Evolutionary conservation across 1,284 basidiomycete genomes (phyloP), one percentile per base, ranked within the genome.

Genomic region (Pterulicium gracile): DNA sequence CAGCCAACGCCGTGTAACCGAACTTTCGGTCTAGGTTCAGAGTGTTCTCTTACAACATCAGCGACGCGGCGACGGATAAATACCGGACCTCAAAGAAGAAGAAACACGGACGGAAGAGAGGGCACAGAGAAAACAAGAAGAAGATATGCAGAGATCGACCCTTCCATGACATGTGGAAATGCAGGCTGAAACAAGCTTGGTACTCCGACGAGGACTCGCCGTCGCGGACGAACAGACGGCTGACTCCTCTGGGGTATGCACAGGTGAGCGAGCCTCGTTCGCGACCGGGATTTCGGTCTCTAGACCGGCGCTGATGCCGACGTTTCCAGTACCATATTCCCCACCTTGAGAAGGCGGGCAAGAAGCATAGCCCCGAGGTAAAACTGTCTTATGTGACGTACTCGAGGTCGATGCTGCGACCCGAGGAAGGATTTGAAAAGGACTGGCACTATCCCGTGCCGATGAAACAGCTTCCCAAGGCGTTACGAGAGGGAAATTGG

Each of bases 311-410:
- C 21, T 41, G 44, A 19, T 47, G 23, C 39, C 39, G 7, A 10
- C 27, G 10, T 34, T n/a, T 20, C 43, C 65, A 89, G 78, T 91
- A 84, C 60, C 93, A 82, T 65, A 68, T 92, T 44, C 82, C 88
- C 2, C 67, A 78, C 49, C 63, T 92, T 18, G 75, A 74, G 35
- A 59, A 65, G 44, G 73, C 73, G 17, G 75, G 77, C 58, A 66
- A 73, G 54, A 67, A 59, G 36, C 61, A 70, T n/a, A 56, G 67
- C 47, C 86, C 87, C 3, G 64, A 69, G 54, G 90, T 77, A 68
- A 71, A 80, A 63, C 66, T 93, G 51, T 88, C 92, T 62, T 92
- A 92, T 61, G 57, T 83, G 61, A 92, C 88, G 42, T 83, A 78
- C 59, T 60, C 62, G 41, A 56, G 66, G 14, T 55, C 59, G 42